Evolutionary conservation across 192 early-diverging fungal species (phyloP), one percentile per base, ranked within the genome.

Genomic region (Entomortierella chlamydospora): DNA sequence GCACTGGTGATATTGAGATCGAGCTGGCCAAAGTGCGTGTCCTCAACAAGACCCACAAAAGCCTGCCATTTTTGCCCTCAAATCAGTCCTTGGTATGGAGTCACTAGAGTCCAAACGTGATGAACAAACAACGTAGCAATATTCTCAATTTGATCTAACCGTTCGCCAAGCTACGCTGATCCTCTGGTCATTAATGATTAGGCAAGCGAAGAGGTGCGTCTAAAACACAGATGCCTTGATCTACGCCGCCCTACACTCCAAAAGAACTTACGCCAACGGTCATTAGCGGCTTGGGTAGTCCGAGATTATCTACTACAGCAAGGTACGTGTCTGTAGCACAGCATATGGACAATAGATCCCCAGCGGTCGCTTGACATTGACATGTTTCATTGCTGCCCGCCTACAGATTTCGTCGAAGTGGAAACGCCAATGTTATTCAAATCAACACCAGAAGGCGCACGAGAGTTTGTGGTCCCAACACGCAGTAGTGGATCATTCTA

Each of bases 391-490:
- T 41, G 28, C 18, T 12, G 22, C 51, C 4, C 15, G 22, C 51
- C 4, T 56, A 63, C 84, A 88, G 91, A 85, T 13, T 96, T 98
- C 84, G 81, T 90, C 8, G 96, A 98, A 59, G 92, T 98, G n/a
- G 96, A 98, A 70, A 98, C 96, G 10, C 96, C 96, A 12, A 85
- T 88, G 52, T 85, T 98, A 37, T 96, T 96, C 84, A 96, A 96
- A 68, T 93, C 92, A 18, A 96, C 96, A 13, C 94, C 96, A 25
- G 96, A 98, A 72, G 96, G 96, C 17, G 95, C 96, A 3, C 83
- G 96, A 13, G 96, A 98, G 81, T 98, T 95, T 68, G 83, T 98
- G n/a, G 96, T 98, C 1, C 96, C 96, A 6, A 98, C 96, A 10
- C 83, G 95, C 37, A 83, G 86, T 33, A 72, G 74, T 28, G 93